Percentiles rank a stretch among this genome's conserved stretches.
Conservation (phyloP, 176 grass and related monocot genomes). For the Juncus effusus region DNA sequence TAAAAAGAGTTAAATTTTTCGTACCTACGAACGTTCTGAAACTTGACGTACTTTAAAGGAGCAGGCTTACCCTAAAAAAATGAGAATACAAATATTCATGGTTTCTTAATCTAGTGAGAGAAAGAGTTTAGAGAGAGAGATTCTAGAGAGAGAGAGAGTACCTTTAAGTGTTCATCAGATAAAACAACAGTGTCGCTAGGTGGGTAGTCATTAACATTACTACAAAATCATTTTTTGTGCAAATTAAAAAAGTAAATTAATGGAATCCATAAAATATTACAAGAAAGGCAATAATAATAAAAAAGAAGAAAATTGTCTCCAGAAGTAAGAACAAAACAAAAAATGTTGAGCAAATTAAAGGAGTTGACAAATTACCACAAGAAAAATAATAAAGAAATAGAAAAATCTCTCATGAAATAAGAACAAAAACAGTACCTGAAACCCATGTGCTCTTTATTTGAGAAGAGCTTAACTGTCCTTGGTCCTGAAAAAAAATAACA, state of each 20-base stretch:
- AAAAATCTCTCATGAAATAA: slow-evolving; percentile 15
- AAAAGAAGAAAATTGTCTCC: slow-evolving; percentile 11
- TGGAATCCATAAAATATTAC: slow-evolving; percentile 16
- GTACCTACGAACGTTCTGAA: slow-evolving; percentile 99
- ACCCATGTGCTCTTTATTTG: slow-evolving; percentile 97
- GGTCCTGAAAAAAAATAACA: slow-evolving; percentile 46
- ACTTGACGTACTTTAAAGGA: slow-evolving; percentile 88
- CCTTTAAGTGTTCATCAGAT: slow-evolving; percentile 67
- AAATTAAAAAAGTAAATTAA: slow-evolving; percentile 27
- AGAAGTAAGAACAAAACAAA: neutral
- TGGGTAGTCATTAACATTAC: slow-evolving; percentile 90
- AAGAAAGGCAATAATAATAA: slow-evolving; percentile 8
- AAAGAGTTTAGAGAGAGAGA: neutral
- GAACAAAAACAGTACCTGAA: slow-evolving; percentile 60
- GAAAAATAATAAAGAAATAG: neutral
- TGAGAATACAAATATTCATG: slow-evolving; percentile 15
- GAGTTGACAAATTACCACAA: too few relatives aligned
- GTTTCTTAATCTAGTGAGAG: neutral
- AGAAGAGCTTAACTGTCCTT: slow-evolving; percentile 75
- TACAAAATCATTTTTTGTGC: slow-evolving; percentile 14
- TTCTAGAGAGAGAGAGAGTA: slow-evolving; percentile 20
- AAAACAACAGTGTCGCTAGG: slow-evolving; percentile 80
- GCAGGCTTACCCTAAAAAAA: slow-evolving; percentile 56
- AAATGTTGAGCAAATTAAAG: neutral
- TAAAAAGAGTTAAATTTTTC: neutral